phyloP scores from a whole-genome alignment of 2,329 filamentous ascomycete species.

The Paraphaeosphaeria sporulosa region DNA sequence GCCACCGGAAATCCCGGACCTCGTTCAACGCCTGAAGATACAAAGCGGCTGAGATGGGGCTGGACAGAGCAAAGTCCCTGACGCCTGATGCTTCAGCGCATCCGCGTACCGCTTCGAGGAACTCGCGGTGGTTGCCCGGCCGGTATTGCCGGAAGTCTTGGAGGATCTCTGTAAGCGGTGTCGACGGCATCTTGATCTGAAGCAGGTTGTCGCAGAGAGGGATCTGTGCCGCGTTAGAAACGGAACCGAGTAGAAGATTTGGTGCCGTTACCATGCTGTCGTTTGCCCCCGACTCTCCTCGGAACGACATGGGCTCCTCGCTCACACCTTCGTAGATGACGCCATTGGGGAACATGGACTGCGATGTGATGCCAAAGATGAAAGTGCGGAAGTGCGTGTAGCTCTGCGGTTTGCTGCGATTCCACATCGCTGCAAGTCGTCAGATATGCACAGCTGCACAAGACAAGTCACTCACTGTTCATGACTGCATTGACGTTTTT shows the following conservation, averaged over 20 bases:
- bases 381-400: slow-evolving; percentile 95
- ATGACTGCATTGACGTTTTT: slow-evolving; percentile 78
- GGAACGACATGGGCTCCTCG: slow-evolving; percentile 79
- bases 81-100: slow-evolving; percentile 61
- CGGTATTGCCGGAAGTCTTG: slow-evolving; percentile 89
- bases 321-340: slow-evolving; percentile 88
- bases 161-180: slow-evolving; percentile 86
- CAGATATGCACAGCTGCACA: background rate
- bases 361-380: slow-evolving; percentile 93
- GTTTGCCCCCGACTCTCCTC: slow-evolving; percentile 92
- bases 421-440: slow-evolving; percentile 76
- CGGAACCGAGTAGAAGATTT: background rate
- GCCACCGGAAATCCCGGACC: slow-evolving; percentile 82
- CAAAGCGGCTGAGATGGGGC: slow-evolving; percentile 61
- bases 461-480: slow-evolving; percentile 64
- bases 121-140: slow-evolving; percentile 86
- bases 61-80: slow-evolving; percentile 69
- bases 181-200: slow-evolving; percentile 85
- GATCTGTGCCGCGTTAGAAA: slow-evolving; percentile 57
- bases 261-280: slow-evolving; percentile 74
- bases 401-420: slow-evolving; percentile 79
- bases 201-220: slow-evolving; percentile 89
- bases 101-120: slow-evolving; percentile 74
- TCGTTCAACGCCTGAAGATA: slow-evolving; percentile 68
- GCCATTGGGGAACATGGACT: slow-evolving; percentile 92